phyloP scores from a whole-genome alignment of 2,329 filamentous ascomycete genomes.

The Fusarium praegraminearum region DNA sequence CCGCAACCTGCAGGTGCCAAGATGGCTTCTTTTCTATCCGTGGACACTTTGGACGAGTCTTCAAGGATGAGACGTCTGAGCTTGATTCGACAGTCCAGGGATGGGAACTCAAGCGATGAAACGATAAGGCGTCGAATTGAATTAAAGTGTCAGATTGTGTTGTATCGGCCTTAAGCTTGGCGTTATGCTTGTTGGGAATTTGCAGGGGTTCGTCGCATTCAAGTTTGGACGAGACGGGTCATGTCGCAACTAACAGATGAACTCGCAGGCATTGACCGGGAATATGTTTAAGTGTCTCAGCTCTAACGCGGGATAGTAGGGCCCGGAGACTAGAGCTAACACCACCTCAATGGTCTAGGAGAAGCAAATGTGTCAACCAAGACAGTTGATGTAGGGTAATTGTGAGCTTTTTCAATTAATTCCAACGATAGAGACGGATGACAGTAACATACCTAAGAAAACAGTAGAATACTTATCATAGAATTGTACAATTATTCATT shows the following conservation, averaged over 20 bases:
- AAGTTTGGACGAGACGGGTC: slow-evolving; percentile 3
- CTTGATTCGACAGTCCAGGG: not conserved
- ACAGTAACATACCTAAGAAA: not conserved
- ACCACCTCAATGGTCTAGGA: not conserved
- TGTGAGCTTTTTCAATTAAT: not conserved
- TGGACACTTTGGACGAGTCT: not conserved
- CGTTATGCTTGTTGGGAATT: slow-evolving; percentile 24
- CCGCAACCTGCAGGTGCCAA: slow-evolving; percentile 12
- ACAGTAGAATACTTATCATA: accelerated
- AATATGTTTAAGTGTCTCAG: slow-evolving; percentile 11
- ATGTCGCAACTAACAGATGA: slow-evolving; percentile 15
- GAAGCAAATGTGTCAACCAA: not conserved
- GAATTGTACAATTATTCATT: not conserved
- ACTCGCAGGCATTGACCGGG: slow-evolving; percentile 22
- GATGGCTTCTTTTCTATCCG: slow-evolving; percentile 24
- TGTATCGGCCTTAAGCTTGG: slow-evolving; percentile 17
- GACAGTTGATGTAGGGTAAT: not conserved
- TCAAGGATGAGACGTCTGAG: slow-evolving; percentile 17
- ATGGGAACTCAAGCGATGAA: not conserved
- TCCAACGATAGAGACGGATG: not conserved
- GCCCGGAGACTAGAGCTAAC: not conserved
- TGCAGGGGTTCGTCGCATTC: slow-evolving; percentile 24
- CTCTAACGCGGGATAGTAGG: slow-evolving; percentile 11
- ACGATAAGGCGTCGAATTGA: not conserved
- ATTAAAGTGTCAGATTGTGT: not conserved